Percentiles rank a stretch among this genome's conserved stretches.
These are phyloP conservation scores for Trichoderma sp. DNA, from an alignment of 2,329 filamentous ascomycete genomes.

Conservation along the genomic window DNA sequence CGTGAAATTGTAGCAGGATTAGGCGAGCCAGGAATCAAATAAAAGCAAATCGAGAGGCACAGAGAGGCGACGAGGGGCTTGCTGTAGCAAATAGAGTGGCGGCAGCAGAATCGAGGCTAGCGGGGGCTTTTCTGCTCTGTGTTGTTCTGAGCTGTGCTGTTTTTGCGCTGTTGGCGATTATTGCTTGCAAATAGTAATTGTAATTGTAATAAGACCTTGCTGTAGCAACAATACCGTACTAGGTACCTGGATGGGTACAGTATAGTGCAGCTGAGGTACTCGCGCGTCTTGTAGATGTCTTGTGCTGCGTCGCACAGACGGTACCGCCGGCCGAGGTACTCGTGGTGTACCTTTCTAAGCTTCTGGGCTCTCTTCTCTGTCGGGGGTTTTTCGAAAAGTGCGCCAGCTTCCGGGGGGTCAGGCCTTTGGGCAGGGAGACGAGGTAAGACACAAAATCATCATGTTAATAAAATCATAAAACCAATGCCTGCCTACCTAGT, in stretches of 20 bases:
- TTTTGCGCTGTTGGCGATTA: neutral
- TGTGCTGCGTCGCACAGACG: neutral
- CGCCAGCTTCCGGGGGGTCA: neutral
- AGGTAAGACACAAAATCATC: neutral
- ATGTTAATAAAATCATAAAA: neutral
- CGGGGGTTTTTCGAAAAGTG: neutral
- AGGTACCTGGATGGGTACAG: neutral
- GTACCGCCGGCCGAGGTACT: neutral
- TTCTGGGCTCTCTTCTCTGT: neutral
- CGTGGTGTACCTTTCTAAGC: neutral
- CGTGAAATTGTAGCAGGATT: neutral
- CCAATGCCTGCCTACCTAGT: neutral
- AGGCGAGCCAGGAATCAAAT: neutral
- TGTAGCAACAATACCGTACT: too few species aligned
- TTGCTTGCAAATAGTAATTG: neutral
- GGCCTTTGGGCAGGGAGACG: neutral
- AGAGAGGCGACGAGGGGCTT: neutral
- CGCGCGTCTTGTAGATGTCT: neutral
- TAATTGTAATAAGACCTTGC: too few species aligned
- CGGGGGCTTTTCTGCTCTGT: neutral
- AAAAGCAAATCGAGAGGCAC: neutral
- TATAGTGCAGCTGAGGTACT: neutral
- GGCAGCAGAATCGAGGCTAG: conserved; percentile 11
- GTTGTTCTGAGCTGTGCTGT: neutral
- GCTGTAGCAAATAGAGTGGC: conserved; percentile 17